Base-by-base conservation (phyloP, 805 yeast genomes). In the Myxozyma geophila region DNA sequence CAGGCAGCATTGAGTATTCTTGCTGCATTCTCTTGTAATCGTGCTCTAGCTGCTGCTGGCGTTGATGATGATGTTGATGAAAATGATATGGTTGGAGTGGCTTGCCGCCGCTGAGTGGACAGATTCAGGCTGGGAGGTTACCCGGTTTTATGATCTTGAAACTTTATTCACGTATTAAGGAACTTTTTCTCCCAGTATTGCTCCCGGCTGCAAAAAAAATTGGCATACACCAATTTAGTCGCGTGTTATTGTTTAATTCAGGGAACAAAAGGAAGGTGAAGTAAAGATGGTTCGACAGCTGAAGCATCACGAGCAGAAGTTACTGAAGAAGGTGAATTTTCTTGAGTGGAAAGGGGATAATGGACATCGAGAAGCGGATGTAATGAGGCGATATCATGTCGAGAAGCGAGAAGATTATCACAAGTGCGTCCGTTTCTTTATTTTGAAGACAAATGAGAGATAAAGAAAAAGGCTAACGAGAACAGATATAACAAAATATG, bases 281-380 rank as follows among this genome's bases (percentile, higher is more conserved):
- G 28, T 28, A 28, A 78, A 44, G 48, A 89, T 89, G 96, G 96
- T 89, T 54, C 83, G 99, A 76, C 82, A 89, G 71, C 83, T 95
- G 65, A 95, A 95, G 76, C 91, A 89, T 79, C 99, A 95, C 77
- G 99, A 95, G 83, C 88, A 90, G 82, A 92, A 92, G 78, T 85
- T 95, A 72, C 84, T 95, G 72, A 92, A 89, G 80, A 95, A 95
- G 77, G 98, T 95, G 58, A 98, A 95, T 74, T 91, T 95, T 79
- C 89, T 91, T 57, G 96, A 95, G 68, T 95, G 98, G 98, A 95
- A 95, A 76, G 96, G 91, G 72, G 99, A 95, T 75, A 87, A 88
- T 60, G 91, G 93, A 37, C 99, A 95, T 76, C 81, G 99, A 70
- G 99, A 93, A 71, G 87, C 96, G n/a, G 93, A 90, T 76, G 96